A percentile compares a stretch with the other conserved stretches of the same genome.
phyloP scores from a whole-genome alignment of 495 filamentous ascomycete species.

The Xeromyces bisporus region DNA sequence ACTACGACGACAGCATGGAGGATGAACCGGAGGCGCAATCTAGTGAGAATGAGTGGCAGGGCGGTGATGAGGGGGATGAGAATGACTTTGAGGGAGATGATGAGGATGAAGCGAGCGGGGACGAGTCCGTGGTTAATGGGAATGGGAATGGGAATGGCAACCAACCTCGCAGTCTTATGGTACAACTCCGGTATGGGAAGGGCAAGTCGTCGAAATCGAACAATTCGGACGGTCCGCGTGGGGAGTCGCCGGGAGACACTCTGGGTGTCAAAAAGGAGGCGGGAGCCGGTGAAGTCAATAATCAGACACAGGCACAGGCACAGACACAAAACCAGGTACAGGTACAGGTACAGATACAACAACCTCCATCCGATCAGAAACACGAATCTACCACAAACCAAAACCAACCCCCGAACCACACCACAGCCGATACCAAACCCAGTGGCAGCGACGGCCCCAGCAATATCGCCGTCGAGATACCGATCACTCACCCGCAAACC shows the following conservation, averaged over 20 bases:
- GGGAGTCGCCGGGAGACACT: conserved; percentile 6
- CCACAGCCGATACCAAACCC: too few species aligned
- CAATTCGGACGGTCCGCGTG: conserved; percentile 6
- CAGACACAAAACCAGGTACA: too few species aligned
- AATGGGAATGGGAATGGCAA: background rate
- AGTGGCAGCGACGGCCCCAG: background rate
- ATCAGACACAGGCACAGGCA: too few species aligned
- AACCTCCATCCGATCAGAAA: background rate
- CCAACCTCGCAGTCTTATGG: conserved; percentile 41
- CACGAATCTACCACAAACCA: background rate
- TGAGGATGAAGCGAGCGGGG: conserved; percentile 41
- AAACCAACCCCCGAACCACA: too few species aligned
- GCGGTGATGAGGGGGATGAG: conserved; percentile 58
- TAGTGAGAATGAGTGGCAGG: conserved; percentile 45
- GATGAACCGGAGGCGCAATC: conserved; percentile 42
- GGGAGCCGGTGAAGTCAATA: too few species aligned
- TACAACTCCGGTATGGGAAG: conserved; percentile 42
- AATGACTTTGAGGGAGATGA: conserved; percentile 48
- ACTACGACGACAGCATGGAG: conserved; percentile 44
- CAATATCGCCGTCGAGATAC: background rate
- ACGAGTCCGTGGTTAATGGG: conserved; percentile 38
- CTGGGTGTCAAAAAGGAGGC: conserved; percentile 1
- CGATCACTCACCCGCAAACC: background rate
- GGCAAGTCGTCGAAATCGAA: conserved; percentile 9
- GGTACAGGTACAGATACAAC: too few species aligned